Base-by-base conservation (phyloP, 768 basidiomycete species). In the Podaxis sp. region DNA sequence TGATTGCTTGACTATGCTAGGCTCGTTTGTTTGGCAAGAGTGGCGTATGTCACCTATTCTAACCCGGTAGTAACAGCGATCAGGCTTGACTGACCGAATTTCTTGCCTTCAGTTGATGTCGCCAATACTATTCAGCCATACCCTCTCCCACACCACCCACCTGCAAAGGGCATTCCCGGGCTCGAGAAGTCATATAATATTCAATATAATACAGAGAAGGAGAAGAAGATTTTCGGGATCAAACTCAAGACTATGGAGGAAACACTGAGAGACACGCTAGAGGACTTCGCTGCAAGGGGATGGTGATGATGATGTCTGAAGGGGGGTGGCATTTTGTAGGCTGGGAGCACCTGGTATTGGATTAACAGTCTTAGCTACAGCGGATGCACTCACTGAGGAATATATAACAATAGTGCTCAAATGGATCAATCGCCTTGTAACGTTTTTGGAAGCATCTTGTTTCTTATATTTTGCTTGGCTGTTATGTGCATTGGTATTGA, bases 11-110 rank as follows among this genome's bases (percentile, higher is more conserved):
- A 9, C 33, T 38, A 41, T 22, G n/a, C 8, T 17, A 70, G 71
- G 72, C 7, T 41, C 68, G 8, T 73, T 56, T 58, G 64, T 66
- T 19, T 77, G 75, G 75, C 76, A 79, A 55, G 75, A 77, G 15
- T 77, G 74, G 74, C 29, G 73, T 76, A 68, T 54, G 74, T 69
- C 11, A 27, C 33, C 58, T 25, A 38, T 5, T 36, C 29, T 29
- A 24, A n/a, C 15, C 3, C 22, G 12, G 24, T 9, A 11, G 37
- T 43, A 11, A 46, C n/a, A 15, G 33, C 19, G 7, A 24, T 11
- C 17, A 15, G 19, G 5, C 12, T 33, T 12, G 15, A 22, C 17
- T 54, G 37, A 40, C 50, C 40, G 6, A 19, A 7, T 2, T 51
- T 33, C 24, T 41, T n/a, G 24, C 53, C 36, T 59, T 9, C 29